Evolutionary conservation across 208 protist genomes (phyloP).

Genomic region (Wallacemonas collosoma): DNA sequence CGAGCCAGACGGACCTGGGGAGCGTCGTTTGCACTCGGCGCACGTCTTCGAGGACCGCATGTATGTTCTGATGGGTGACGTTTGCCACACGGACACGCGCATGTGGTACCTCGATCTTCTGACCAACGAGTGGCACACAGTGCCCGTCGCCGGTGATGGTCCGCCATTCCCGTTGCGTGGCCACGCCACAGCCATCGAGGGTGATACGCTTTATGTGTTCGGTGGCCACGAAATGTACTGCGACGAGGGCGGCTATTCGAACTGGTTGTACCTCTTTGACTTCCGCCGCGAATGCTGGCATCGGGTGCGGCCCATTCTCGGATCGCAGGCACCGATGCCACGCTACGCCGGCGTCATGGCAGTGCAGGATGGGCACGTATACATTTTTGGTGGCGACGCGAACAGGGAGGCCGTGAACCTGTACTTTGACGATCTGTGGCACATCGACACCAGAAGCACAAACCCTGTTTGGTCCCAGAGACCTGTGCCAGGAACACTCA

Average conservation of each 20-base stretch:
- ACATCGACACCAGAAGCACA: slow-evolving; percentile 30
- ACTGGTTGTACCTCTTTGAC: slow-evolving; percentile 12
- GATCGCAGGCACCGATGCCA: slow-evolving; percentile 18
- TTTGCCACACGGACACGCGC: slow-evolving; percentile 18
- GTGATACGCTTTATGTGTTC: slow-evolving; percentile 65
- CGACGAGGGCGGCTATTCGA: slow-evolving; percentile 1
- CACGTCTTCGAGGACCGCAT: slow-evolving; percentile 66
- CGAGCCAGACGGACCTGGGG: slow-evolving; percentile 68
- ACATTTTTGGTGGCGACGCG: slow-evolving; percentile 81
- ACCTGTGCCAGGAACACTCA: slow-evolving; percentile 29
- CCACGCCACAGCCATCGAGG: slow-evolving; percentile 56
- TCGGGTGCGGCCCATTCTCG: neutral
- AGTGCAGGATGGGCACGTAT: slow-evolving; percentile 43
- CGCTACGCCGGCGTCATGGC: slow-evolving; percentile 69
- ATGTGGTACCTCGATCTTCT: slow-evolving; percentile 76
- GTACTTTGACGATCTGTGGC: slow-evolving; percentile 85
- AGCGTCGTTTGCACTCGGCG: slow-evolving; percentile 68
- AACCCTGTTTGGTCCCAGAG: slow-evolving; percentile 27
- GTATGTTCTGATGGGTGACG: slow-evolving; percentile 80
- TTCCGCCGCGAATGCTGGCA: slow-evolving; percentile 6
- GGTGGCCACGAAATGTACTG: slow-evolving; percentile 42
- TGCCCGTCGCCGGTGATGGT: slow-evolving; percentile 24
- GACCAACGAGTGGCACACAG: slow-evolving; percentile 48
- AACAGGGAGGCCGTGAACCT: slow-evolving; percentile 28
- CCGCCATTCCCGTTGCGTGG: slow-evolving; percentile 46